These are phyloP conservation scores for Escovopsis sp. DNA, from an alignment of 2,329 filamentous ascomycete genomes.

Conservation along the genomic window DNA sequence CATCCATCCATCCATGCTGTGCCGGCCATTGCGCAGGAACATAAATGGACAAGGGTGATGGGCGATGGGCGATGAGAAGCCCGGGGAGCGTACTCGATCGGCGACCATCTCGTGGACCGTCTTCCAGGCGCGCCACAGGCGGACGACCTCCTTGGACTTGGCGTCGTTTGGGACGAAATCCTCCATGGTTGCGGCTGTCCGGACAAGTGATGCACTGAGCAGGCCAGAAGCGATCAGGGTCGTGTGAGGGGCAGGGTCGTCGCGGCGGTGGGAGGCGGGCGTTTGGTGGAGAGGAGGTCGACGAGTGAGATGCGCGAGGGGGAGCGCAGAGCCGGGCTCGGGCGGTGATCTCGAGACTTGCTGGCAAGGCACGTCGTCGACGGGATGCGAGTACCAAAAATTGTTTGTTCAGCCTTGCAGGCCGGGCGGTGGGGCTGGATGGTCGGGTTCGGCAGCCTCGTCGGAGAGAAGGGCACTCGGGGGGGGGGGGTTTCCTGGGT, in stretches of 20 bases:
- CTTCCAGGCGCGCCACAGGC: slow-evolving; percentile 86
- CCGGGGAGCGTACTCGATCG: slow-evolving; percentile 53
- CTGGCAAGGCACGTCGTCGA: slow-evolving; percentile 1
- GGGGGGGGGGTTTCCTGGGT: too few relatives aligned
- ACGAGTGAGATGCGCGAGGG: not conserved
- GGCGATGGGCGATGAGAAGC: too few relatives aligned
- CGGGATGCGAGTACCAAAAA: slow-evolving; percentile 5
- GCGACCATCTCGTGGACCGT: slow-evolving; percentile 91
- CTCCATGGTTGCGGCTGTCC: slow-evolving; percentile 18
- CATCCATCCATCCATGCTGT: too few relatives aligned
- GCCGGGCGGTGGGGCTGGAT: not conserved
- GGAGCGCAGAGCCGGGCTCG: too few relatives aligned
- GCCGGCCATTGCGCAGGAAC: too few relatives aligned
- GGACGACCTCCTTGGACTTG: slow-evolving; percentile 39
- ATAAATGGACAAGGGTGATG: too few relatives aligned
- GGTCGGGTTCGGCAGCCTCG: too few relatives aligned
- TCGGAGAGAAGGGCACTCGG: too few relatives aligned
- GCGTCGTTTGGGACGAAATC: slow-evolving; percentile 30
- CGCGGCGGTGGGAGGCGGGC: not conserved
- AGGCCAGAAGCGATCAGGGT: not conserved
- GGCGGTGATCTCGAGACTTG: not conserved
- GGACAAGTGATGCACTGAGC: not conserved
- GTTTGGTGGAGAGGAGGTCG: not conserved
- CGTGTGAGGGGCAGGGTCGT: not conserved
- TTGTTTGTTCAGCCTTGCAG: slow-evolving; percentile 7